Conservation (phyloP, 164 flowering plant genomes). For the Platanus orientalis region DNA sequence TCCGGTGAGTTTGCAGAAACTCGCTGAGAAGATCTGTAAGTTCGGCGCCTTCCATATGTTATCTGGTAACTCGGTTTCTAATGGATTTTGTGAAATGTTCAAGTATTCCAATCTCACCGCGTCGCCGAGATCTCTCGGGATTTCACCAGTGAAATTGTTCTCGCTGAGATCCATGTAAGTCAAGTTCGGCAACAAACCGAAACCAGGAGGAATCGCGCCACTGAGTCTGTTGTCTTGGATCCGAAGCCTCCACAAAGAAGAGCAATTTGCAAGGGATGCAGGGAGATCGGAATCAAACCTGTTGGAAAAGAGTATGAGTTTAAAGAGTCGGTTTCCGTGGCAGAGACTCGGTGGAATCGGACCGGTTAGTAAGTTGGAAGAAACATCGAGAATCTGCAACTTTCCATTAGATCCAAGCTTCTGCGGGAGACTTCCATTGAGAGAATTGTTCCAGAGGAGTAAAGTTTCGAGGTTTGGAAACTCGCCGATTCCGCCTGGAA, state of each 20-base stretch:
- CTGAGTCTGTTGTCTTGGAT: constrained; percentile 54
- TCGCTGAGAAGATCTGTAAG: constrained; percentile 65
- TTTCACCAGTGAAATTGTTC: constrained; percentile 58
- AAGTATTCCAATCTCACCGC: constrained; percentile 41
- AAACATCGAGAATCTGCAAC: constrained; percentile 58
- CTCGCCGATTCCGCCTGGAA: constrained; percentile 63
- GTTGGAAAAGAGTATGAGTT: constrained; percentile 77
- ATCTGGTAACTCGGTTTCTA: constrained; percentile 39
- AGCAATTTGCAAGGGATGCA: constrained; percentile 45
- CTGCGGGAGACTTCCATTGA: constrained; percentile 59
- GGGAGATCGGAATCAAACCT: constrained; percentile 46
- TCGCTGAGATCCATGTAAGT: constrained; percentile 65
- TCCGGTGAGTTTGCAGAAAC: constrained; percentile 40
- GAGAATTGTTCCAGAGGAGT: constrained; percentile 69
- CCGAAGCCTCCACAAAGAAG: constrained; percentile 53
- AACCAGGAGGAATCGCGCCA: constrained; percentile 70
- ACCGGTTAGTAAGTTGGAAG: constrained; percentile 66
- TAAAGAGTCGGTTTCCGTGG: constrained; percentile 45
- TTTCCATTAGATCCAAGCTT: constrained; percentile 61
- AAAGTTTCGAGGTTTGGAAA: constrained; percentile 57
- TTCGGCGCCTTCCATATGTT: constrained; percentile 68
- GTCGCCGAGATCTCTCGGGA: constrained; percentile 61
- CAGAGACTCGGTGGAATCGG: constrained; percentile 71
- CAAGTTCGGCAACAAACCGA: constrained; percentile 52
- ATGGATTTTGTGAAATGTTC: constrained; percentile 57